These are phyloP conservation scores for Calonectria leucothoes DNA, from an alignment of 2,329 filamentous ascomycete genomes.

Conservation along the genomic window DNA sequence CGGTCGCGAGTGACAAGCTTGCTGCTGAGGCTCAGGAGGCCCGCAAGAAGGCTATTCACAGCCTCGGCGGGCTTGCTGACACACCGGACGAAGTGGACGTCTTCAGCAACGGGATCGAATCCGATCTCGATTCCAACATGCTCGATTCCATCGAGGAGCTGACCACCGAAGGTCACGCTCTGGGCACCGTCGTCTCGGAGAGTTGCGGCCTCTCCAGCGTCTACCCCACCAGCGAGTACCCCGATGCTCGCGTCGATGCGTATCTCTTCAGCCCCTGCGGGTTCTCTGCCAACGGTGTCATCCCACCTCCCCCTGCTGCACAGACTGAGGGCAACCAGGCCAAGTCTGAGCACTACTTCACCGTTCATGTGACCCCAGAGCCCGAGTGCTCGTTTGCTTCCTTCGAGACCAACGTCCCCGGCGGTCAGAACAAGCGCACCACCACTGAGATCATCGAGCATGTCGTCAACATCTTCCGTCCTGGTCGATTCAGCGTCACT, in stretches of 20 bases:
- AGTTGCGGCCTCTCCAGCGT: conserved; percentile 89
- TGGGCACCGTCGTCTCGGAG: conserved; percentile 93
- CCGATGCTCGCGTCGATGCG: conserved; percentile 92
- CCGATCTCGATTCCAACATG: conserved; percentile 65
- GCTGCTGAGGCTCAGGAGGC: conserved; percentile 74
- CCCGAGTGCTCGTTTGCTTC: conserved; percentile 97
- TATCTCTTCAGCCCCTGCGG: conserved; percentile 98
- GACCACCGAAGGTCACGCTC: conserved; percentile 91
- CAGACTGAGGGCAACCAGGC: conserved; percentile 54
- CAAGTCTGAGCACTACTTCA: conserved; percentile 88
- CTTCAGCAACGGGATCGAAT: conserved; percentile 75
- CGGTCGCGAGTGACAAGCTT: conserved; percentile 85
- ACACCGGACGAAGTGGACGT: conserved; percentile 77
- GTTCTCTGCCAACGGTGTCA: conserved; percentile 95
- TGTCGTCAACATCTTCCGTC: conserved; percentile 95
- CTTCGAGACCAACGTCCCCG: conserved; percentile 97
- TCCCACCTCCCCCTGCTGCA: conserved; percentile 75
- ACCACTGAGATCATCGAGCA: conserved; percentile 93
- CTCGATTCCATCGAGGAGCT: conserved; percentile 76
- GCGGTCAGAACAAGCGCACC: conserved; percentile 86
- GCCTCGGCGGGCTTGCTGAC: conserved; percentile 68
- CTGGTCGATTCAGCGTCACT: conserved; percentile 97
- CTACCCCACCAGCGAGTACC: conserved; percentile 88
- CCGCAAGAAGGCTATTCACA: conserved; percentile 68
- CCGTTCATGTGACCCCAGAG: conserved; percentile 97